A percentile compares a stretch with the other conserved stretches of the same genome.
Evolutionary conservation across 208 protist genomes (phyloP).

Genomic region (Herpetomonas samuelpessoai): DNA sequence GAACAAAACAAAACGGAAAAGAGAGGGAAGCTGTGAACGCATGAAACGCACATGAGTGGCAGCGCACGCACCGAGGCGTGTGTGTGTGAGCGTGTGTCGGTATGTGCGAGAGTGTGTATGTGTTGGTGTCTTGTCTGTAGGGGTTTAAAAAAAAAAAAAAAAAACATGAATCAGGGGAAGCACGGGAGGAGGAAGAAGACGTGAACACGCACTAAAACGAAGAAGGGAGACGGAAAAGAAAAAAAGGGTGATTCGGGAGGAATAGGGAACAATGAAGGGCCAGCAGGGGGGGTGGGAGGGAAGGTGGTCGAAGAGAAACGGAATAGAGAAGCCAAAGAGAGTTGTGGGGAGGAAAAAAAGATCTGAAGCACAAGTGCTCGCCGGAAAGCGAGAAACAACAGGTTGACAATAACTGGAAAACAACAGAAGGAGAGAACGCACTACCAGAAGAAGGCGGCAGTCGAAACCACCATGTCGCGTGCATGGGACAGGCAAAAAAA

Average conservation of each 20-base stretch:
- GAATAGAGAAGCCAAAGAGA: neutral
- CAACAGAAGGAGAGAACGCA: too few species aligned
- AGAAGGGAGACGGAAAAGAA: conserved; percentile 8
- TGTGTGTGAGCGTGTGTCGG: too few species aligned
- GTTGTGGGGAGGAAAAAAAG: neutral
- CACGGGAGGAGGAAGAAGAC: neutral
- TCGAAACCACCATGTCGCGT: neutral
- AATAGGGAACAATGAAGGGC: neutral
- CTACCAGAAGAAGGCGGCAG: neutral
- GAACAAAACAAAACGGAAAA: neutral
- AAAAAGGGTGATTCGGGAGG: neutral
- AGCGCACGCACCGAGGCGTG: neutral
- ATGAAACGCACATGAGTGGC: neutral
- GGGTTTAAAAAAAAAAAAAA: conserved; percentile 2
- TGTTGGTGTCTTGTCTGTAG: too few species aligned
- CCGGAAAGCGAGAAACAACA: too few species aligned
- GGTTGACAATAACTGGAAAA: too few species aligned
- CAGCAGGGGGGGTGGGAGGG: neutral
- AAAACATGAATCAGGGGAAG: neutral
- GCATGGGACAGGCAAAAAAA: neutral
- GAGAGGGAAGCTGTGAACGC: neutral
- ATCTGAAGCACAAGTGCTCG: neutral
- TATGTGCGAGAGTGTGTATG: too few species aligned
- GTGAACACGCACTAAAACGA: neutral
- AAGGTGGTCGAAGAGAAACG: too few species aligned